Conservation (phyloP, 495 filamentous ascomycete genomes). For the Trypethelium eluteriae region DNA sequence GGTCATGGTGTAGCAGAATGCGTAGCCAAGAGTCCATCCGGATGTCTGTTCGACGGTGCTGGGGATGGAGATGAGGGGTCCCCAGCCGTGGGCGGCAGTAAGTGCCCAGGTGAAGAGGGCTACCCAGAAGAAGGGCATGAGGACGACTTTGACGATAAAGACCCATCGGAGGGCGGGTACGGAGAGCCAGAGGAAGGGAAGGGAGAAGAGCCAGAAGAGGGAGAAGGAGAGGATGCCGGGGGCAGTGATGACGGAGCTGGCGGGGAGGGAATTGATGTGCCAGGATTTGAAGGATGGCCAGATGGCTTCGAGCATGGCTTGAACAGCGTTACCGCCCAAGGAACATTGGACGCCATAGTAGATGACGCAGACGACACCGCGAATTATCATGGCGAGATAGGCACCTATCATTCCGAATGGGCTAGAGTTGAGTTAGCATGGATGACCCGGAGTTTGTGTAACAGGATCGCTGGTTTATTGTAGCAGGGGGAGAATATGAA, state of each 20-base stretch:
- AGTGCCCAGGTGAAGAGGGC: constrained; percentile 22
- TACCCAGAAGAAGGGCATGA: constrained; percentile 20
- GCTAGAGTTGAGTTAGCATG: not conserved
- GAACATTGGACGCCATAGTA: constrained; percentile 65
- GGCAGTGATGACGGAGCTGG: constrained; percentile 53
- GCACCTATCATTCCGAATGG: constrained; percentile 37
- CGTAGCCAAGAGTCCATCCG: constrained; percentile 11
- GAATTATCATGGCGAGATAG: constrained; percentile 59
- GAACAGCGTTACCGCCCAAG: constrained; percentile 57
- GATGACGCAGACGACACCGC: constrained; percentile 59
- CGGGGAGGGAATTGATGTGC: constrained; percentile 33
- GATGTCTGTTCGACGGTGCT: constrained; percentile 14
- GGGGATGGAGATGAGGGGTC: constrained; percentile 18
- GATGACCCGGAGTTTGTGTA: not conserved
- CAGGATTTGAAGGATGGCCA: constrained; percentile 41
- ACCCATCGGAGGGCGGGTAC: constrained; percentile 50
- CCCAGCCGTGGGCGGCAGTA: constrained; percentile 16
- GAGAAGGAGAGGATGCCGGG: constrained; percentile 57
- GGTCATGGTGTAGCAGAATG: constrained; percentile 40
- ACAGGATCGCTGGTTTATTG: no score
- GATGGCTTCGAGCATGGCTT: constrained; percentile 61
- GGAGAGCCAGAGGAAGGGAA: constrained; percentile 48
- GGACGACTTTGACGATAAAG: constrained; percentile 50
- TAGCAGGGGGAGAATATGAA: no score
- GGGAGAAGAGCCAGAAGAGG: constrained; percentile 52